Percentiles rank a stretch among this genome's conserved stretches.
Evolutionary conservation across 2,329 filamentous ascomycete genomes (phyloP).

Genomic region (Talaromyces sp.): DNA sequence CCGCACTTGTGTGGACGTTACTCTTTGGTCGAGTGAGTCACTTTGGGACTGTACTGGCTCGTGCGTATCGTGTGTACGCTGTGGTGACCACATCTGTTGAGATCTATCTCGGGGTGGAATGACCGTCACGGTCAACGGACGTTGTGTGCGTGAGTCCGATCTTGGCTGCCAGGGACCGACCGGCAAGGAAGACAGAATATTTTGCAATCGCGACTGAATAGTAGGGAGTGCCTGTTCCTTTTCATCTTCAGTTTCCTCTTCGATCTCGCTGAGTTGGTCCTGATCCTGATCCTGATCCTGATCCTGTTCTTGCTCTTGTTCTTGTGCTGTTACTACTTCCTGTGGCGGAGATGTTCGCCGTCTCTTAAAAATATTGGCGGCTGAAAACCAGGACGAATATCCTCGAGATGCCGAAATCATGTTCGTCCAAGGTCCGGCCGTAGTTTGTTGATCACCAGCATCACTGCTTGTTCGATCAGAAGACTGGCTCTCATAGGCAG

Average conservation of each 20-base stretch:
- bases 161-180: conserved; percentile 12
- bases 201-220: not conserved
- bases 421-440: not conserved
- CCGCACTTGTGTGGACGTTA: conserved; percentile 52
- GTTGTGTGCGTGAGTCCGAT: conserved; percentile 20
- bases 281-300: not conserved
- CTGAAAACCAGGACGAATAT: conserved; percentile 45
- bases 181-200: conserved; percentile 2
- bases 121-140: conserved; percentile 51
- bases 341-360: conserved; percentile 53
- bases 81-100: conserved; percentile 51
- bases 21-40: conserved; percentile 18
- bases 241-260: conserved; percentile 3
- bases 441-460: not conserved
- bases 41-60: not conserved
- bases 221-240: not conserved
- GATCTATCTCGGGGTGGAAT: conserved; percentile 54
- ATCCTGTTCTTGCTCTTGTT: conserved; percentile 20
- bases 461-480: not conserved
- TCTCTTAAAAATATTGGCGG: conserved; percentile 54
- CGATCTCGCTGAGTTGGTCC: not conserved
- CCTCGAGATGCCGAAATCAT: conserved; percentile 17
- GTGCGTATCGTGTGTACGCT: conserved; percentile 13
- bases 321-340: conserved; percentile 53
- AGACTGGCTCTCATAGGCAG: not conserved